These are phyloP conservation scores for Beauveria pseudobassiana DNA, from an alignment of 2,329 filamentous ascomycete genomes.

Conservation along the genomic window DNA sequence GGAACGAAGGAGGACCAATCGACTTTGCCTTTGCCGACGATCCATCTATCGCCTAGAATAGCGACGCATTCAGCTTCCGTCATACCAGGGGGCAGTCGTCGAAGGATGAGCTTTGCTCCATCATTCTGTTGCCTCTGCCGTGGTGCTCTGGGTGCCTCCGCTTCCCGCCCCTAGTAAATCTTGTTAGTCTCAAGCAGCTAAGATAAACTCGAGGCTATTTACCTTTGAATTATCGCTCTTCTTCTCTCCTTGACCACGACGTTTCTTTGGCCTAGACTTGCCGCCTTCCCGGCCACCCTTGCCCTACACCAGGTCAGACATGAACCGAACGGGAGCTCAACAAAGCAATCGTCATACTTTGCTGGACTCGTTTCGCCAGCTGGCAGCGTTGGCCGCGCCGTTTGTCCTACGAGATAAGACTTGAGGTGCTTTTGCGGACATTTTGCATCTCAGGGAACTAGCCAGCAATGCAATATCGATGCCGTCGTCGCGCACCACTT, in stretches of 20 bases:
- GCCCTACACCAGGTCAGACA: constrained; percentile 13
- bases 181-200: background rate
- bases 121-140: constrained; percentile 46
- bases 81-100: constrained; percentile 78
- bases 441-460: constrained; percentile 22
- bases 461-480: constrained; percentile 13
- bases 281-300: constrained; percentile 14
- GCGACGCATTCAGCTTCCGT: constrained; percentile 69
- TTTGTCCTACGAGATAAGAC: constrained; percentile 29
- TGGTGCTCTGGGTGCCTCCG: constrained; percentile 28
- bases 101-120: constrained; percentile 76
- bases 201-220: background rate
- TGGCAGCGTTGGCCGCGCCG: constrained; percentile 19
- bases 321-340: background rate
- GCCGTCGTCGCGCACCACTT: background rate
- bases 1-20: constrained; percentile 67
- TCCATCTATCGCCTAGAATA: constrained; percentile 74
- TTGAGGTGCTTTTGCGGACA: constrained; percentile 29
- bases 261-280: constrained; percentile 18
- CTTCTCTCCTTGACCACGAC: constrained; percentile 22
- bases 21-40: constrained; percentile 67
- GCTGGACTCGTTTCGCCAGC: constrained; percentile 19
- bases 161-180: background rate
- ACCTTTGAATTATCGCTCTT: constrained; percentile 23
- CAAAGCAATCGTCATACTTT: constrained; percentile 1